Percentiles rank a stretch among this genome's conserved stretches.
phyloP scores from a whole-genome alignment of 805 yeast species.

The Aciculoconidium aculeatum region DNA sequence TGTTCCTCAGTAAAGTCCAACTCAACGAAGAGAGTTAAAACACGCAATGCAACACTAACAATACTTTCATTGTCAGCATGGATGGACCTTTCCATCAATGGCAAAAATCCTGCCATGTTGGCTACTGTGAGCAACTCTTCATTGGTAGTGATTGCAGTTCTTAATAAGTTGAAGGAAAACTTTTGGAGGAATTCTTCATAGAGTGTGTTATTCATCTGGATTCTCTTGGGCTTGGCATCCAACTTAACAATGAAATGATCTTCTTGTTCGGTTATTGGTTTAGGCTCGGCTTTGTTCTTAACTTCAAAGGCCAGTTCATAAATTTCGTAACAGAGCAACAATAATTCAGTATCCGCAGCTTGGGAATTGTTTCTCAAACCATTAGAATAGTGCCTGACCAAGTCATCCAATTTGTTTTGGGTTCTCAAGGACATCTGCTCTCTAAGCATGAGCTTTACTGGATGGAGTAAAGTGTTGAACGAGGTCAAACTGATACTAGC shows the following conservation, averaged over 20 bases:
- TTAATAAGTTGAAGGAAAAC: conserved; percentile 69
- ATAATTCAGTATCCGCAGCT: conserved; percentile 48
- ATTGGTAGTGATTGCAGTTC: conserved; percentile 64
- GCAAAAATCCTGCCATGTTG: conserved; percentile 68
- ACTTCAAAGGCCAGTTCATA: conserved; percentile 45
- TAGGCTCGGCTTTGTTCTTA: conserved; percentile 10
- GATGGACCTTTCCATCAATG: conserved; percentile 58
- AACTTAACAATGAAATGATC: conserved; percentile 73
- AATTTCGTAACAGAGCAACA: conserved; percentile 70
- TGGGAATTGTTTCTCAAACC: conserved; percentile 74
- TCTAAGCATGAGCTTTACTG: conserved; percentile 55
- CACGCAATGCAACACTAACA: conserved; percentile 58
- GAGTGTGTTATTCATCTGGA: conserved; percentile 49
- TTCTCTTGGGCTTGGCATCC: conserved; percentile 50
- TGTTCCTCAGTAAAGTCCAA: conserved; percentile 55
- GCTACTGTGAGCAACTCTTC: conserved; percentile 51
- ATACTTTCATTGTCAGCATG: conserved; percentile 71
- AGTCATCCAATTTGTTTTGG: conserved; percentile 72
- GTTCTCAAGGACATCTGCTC: conserved; percentile 63
- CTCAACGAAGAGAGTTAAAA: conserved; percentile 54
- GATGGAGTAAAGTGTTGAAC: conserved; percentile 57
- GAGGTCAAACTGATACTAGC: conserved; percentile 51
- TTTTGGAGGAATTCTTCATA: conserved; percentile 62
- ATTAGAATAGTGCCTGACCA: conserved; percentile 67
- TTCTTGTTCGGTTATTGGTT: conserved; percentile 36